Percentiles rank a stretch among this genome's conserved stretches.
Conservation (phyloP, 345 rosid genomes). For the Eutrema yunnanense region DNA sequence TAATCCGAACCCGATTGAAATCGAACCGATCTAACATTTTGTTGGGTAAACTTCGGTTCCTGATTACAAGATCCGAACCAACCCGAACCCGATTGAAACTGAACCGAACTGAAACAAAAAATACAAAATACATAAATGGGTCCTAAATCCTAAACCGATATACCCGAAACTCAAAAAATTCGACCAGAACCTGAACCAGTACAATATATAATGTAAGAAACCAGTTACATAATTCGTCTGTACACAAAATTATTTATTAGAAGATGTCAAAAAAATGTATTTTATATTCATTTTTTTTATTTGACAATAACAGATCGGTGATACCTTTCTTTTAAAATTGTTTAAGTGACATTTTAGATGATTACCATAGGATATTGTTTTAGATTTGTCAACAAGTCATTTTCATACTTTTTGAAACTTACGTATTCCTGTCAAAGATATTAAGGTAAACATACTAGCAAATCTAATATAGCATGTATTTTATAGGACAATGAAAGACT, state of each 20-base stretch:
- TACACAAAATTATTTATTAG: background rate
- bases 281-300: background rate
- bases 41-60: too few relatives aligned
- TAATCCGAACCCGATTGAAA: too few relatives aligned
- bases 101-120: too few relatives aligned
- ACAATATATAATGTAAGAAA: too few relatives aligned
- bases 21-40: too few relatives aligned
- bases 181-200: too few relatives aligned
- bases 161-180: too few relatives aligned
- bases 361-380: background rate
- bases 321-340: background rate
- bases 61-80: too few relatives aligned
- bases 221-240: background rate
- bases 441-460: background rate
- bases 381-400: slow-evolving; percentile 9
- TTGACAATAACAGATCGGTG: background rate
- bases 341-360: background rate
- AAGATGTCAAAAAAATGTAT: too few relatives aligned
- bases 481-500: background rate
- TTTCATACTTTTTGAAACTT: slow-evolving; percentile 1
- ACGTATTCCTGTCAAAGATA: background rate
- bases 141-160: too few relatives aligned
- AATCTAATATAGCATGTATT: background rate
- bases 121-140: too few relatives aligned
- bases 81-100: too few relatives aligned